A percentile compares a stretch with the other conserved stretches of the same genome.
Conservation (phyloP, 2,329 filamentous ascomycete species). For the Pestalotiopsis sp. region DNA sequence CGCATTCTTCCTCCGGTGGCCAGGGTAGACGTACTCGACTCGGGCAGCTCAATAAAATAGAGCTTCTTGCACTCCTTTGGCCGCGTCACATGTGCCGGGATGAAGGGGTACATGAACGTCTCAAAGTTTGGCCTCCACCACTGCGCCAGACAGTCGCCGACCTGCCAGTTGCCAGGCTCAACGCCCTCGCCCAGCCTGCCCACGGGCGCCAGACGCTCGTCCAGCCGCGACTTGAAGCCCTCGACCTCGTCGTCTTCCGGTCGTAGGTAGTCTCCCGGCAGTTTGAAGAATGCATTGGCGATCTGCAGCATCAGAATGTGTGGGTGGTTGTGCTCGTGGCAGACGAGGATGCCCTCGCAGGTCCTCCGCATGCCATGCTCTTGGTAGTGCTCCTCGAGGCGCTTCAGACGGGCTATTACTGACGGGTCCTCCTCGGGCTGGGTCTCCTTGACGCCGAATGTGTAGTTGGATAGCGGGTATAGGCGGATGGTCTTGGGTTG, state of each 20-base stretch:
- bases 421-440: conserved; percentile 98
- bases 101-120: conserved; percentile 99
- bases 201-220: conserved; percentile 92
- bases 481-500: conserved; percentile 89
- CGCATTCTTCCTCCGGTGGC: not conserved
- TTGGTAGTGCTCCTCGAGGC: conserved; percentile 93
- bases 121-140: conserved; percentile 99
- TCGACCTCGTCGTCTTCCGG: conserved; percentile 88
- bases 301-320: conserved; percentile 99
- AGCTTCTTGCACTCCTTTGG: conserved; percentile 99
- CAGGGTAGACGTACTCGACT: conserved; percentile 68
- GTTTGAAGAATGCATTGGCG: conserved; percentile 98
- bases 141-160: conserved; percentile 92
- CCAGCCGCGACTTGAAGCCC: conserved; percentile 91
- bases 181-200: conserved; percentile 83
- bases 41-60: conserved; percentile 92
- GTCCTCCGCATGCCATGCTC: conserved; percentile 95
- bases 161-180: conserved; percentile 84
- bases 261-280: conserved; percentile 92
- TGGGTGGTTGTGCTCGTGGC: conserved; percentile 98
- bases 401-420: conserved; percentile 86
- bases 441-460: conserved; percentile 96
- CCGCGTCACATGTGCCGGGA: conserved; percentile 91
- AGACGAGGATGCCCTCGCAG: conserved; percentile 95
- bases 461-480: conserved; percentile 97